Evolutionary conservation across 1,284 basidiomycete genomes (phyloP), one percentile per base, ranked within the genome.

Genomic region (Irpex sp.): DNA sequence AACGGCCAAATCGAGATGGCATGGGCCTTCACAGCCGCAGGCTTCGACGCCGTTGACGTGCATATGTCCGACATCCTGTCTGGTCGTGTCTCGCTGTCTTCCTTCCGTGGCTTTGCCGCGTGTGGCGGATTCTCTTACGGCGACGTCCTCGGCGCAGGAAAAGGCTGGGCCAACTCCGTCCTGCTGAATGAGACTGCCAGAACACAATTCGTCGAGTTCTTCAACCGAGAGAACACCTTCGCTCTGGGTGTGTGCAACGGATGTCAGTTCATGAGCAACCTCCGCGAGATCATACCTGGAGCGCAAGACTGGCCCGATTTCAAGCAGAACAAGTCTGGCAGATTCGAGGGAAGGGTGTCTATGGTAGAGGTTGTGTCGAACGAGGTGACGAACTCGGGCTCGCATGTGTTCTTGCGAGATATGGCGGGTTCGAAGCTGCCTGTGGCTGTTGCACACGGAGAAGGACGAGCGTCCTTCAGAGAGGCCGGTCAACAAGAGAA

Each of bases 1-100:
- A 99, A 99, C 74, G 97, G 97, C 1, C 95, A 99, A 64, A 82
- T 95, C 57, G 97, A 99, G 81, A 98, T 99, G 97, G 97, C 93
- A 0, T 99, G 94, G 94, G 88, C 95, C 11, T 99, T 99, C 80
- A 83, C 89, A 33, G 89, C 85, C 0, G 96, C 96, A 15, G 97
- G 97, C 5, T 99, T 99, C 75, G 89, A 93, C 65, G 90, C 95
- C 4, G 80, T 98, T 63, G 97, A 99, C 72, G 93, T 99, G 3
- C 97, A 99, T 79, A 99, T 98, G 97, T 93, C 94, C 17, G 97
- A 99, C 75, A 87, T 99, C 73, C 88, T 99, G 69, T 81, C 81
- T 39, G 93, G 94, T 56, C 72, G 74, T 11, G 77, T 89, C 56
- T 82, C 81, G 50, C 83, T 99, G 19, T 65, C 75, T 5, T 76